Conservation (phyloP, 352 stramenopile species). For the Pilasporangium apinafurcum region DNA sequence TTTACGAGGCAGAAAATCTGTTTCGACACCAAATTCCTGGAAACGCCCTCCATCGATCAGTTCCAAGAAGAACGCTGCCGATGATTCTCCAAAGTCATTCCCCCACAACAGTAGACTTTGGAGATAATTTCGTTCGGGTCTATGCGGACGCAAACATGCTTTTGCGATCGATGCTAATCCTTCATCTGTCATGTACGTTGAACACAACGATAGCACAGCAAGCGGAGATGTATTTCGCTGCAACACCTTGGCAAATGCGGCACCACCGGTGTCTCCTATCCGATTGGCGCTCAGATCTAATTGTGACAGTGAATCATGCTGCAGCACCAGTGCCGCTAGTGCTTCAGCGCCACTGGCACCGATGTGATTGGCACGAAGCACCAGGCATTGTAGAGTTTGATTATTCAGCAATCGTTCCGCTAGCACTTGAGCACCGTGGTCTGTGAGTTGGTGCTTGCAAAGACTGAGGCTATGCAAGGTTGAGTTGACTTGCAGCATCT, state of each 20-base stretch:
- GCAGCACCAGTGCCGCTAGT: constrained; percentile 48
- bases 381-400: constrained; percentile 41
- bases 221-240: constrained; percentile 30
- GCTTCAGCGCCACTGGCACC: constrained; percentile 44
- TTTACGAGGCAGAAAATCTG: constrained; percentile 37
- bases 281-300: constrained; percentile 66
- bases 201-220: constrained; percentile 40
- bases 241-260: constrained; percentile 50
- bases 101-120: constrained; percentile 53
- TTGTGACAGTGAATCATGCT: constrained; percentile 34
- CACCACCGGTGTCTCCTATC: constrained; percentile 44
- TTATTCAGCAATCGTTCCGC: constrained; percentile 69
- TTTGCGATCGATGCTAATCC: constrained; percentile 30
- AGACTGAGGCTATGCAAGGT: constrained; percentile 50
- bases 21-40: constrained; percentile 34
- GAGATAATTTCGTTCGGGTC: constrained; percentile 16
- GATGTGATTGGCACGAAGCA: constrained; percentile 61
- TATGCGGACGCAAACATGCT: constrained; percentile 30
- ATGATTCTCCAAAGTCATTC: constrained; percentile 51
- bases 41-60: constrained; percentile 30
- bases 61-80: constrained; percentile 27
- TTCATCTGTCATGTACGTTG: constrained; percentile 49
- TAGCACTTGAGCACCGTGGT: constrained; percentile 60
- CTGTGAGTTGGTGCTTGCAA: constrained; percentile 66
- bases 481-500: constrained; percentile 70